A percentile compares a stretch with the other conserved stretches of the same genome.
phyloP scores from a whole-genome alignment of 1,284 basidiomycete genomes.

The Ustilago sp. region DNA sequence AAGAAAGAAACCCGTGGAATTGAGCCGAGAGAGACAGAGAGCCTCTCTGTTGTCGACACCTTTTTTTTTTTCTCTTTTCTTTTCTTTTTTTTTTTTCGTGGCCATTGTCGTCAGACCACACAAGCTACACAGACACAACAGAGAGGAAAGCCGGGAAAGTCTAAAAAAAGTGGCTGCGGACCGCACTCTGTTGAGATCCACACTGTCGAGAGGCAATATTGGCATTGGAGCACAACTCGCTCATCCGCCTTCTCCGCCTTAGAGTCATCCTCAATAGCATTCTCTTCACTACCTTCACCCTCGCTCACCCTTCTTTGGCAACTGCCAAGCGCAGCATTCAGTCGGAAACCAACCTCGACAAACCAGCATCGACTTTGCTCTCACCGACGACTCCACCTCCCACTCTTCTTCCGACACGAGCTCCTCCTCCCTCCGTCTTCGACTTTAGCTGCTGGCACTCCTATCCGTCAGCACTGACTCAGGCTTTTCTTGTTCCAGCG shows the following conservation, averaged over 20 bases:
- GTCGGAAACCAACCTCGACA: neutral
- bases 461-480: neutral
- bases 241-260: constrained; percentile 3
- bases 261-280: constrained; percentile 10
- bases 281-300: constrained; percentile 1
- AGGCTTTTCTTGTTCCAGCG: neutral
- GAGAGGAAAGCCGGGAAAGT: neutral
- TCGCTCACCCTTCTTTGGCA: neutral
- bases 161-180: neutral
- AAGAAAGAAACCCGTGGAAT: neutral
- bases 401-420: neutral
- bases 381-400: neutral
- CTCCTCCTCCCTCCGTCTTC: neutral
- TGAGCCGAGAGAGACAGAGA: constrained; percentile 1
- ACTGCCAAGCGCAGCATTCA: neutral
- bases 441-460: neutral
- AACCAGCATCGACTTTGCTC: neutral
- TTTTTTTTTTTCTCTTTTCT: neutral
- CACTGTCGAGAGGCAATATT: neutral
- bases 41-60: neutral
- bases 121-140: neutral
- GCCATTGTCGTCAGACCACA: constrained; percentile 30
- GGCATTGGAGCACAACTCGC: constrained; percentile 7
- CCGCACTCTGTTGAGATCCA: neutral
- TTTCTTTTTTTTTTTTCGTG: neutral